Base-by-base conservation (phyloP, 345 rosid species). In the Hibiscus tridactylites region DNA sequence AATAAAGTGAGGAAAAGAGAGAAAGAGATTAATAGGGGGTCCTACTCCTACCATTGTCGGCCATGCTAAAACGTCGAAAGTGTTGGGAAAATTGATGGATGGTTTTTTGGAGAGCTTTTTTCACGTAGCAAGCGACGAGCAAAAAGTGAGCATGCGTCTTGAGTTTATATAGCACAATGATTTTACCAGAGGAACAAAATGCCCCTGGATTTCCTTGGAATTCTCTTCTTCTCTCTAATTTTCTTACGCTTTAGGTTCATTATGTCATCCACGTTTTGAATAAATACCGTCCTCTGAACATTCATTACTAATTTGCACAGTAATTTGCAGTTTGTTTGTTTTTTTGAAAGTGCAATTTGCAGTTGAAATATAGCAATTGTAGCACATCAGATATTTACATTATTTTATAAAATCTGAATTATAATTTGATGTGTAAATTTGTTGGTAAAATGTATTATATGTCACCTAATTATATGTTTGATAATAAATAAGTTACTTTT, bases 41-140 rank as follows among this genome's bases (percentile, higher is more conserved):
- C 33, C 33, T 31, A 31, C 33, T 0, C 50, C 46, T 75, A 89
- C 97, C 91, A 72, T 76, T 85, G 33, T 83, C 77, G 9, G 86
- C 84, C 95, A 91, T 91, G 72, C 28, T 72, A 71, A 42, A 28
- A 28, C 33, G 33, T 31, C 33, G 63, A 66, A 69, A 16, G 71
- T 5, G 15, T 9, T 65, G 33, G 74, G 44, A 28, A 37, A 3
- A 53, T 39, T 24, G 59, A 33, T 65, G 33, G 72, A 33, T 3
- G 35, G 47, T 56, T 15, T 56, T 15, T 44, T 1, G 15, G 61
- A 35, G 75, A 61, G 69, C 50, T 28, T 63, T 71, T 71, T 78
- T 31, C 70, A 60, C 73, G 75, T 52, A 53, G 24, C 39, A 65
- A 44, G 69, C 54, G 46, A 21, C 33, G 2, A 44, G 7, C 1